A percentile compares a stretch with the other conserved stretches of the same genome.
phyloP scores from a whole-genome alignment of 768 basidiomycete species.

The Tylopilus plumbeoviolaceoides region DNA sequence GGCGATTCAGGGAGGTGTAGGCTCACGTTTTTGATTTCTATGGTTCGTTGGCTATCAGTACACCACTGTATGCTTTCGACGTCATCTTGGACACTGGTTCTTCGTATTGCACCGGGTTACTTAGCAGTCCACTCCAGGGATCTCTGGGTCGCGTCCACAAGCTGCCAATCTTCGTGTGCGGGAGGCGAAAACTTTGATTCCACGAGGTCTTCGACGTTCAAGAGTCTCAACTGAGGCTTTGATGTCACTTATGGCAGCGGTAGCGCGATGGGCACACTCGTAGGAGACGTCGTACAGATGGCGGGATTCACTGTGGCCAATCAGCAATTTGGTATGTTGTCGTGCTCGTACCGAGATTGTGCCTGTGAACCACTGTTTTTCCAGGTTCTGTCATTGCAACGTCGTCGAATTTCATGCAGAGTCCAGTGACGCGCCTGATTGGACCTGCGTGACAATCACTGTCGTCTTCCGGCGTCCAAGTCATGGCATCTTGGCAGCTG shows the following conservation, averaged over 20 bases:
- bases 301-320: slow-evolving; percentile 53
- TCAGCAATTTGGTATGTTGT: slow-evolving; percentile 53
- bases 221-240: slow-evolving; percentile 32
- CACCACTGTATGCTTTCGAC: slow-evolving; percentile 42
- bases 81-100: slow-evolving; percentile 53
- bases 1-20: not conserved
- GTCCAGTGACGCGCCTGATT: slow-evolving; percentile 61
- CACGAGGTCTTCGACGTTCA: slow-evolving; percentile 34
- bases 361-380: slow-evolving; percentile 19
- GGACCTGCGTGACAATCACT: slow-evolving; percentile 66
- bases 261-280: slow-evolving; percentile 42
- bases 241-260: slow-evolving; percentile 45
- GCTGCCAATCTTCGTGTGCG: slow-evolving; percentile 29
- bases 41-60: slow-evolving; percentile 39
- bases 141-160: slow-evolving; percentile 44
- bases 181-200: slow-evolving; percentile 34
- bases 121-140: slow-evolving; percentile 36
- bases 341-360: not conserved
- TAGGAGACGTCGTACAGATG: slow-evolving; percentile 66
- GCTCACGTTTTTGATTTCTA: slow-evolving; percentile 24
- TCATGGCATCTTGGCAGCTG: slow-evolving; percentile 65
- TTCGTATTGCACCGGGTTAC: slow-evolving; percentile 13
- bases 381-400: slow-evolving; percentile 27
- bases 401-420: slow-evolving; percentile 41
- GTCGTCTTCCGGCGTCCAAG: slow-evolving; percentile 52